A percentile compares a stretch with the other conserved stretches of the same genome.
These are phyloP conservation scores for Silybum marianum DNA, from an alignment of 129 eudicot species.

Conservation along the genomic window DNA sequence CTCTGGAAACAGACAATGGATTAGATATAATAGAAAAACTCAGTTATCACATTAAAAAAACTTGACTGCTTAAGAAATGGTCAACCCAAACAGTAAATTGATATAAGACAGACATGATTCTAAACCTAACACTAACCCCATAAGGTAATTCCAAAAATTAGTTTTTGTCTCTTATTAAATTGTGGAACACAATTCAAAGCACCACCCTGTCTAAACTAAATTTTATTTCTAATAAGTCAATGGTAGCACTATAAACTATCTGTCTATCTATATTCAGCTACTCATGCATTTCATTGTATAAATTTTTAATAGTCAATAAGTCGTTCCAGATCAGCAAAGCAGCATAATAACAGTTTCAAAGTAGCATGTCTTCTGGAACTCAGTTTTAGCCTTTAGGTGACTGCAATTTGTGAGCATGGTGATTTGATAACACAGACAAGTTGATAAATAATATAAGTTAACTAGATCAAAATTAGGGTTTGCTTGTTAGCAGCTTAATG, in stretches of 20 bases:
- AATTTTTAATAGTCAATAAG: conserved; percentile 10
- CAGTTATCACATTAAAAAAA: conserved; percentile 32
- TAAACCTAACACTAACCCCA: conserved; percentile 5
- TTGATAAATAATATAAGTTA: conserved; percentile 3
- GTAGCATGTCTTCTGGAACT: neutral
- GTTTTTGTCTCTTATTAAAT: conserved; percentile 3
- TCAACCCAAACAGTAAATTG: conserved; percentile 27
- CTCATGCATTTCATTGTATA: neutral
- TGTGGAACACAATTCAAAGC: conserved; percentile 17
- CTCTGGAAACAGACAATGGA: conserved; percentile 24
- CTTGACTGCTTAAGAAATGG: conserved; percentile 13
- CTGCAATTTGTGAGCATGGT: neutral
- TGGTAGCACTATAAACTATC: conserved; percentile 20
- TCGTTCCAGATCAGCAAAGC: conserved; percentile 9
- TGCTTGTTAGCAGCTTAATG: neutral
- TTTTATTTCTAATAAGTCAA: conserved; percentile 28
- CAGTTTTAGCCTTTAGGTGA: neutral
- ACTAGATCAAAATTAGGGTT: neutral
- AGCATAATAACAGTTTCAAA: neutral
- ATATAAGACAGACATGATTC: conserved; percentile 13
- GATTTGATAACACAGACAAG: neutral
- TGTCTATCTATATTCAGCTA: conserved; percentile 14
- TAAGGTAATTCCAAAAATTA: conserved; percentile 18
- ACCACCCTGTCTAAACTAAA: conserved; percentile 11
- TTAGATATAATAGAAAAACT: conserved; percentile 34